Conservation (phyloP, 192 early-diverging fungal genomes). For the Dissophora ornata region DNA sequence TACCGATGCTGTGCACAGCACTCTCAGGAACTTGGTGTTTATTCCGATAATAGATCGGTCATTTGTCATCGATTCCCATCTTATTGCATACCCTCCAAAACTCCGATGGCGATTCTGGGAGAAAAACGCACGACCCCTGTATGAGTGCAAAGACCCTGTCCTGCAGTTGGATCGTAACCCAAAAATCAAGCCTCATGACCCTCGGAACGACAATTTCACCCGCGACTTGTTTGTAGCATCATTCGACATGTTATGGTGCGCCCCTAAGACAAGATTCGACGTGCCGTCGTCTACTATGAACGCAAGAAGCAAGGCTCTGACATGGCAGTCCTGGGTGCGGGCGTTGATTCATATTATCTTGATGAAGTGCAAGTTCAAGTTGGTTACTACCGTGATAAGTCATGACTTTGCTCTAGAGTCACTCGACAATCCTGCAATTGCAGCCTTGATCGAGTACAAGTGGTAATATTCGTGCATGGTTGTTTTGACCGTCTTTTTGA, state of each 20-base stretch:
- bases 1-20: not conserved
- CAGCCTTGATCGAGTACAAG: conserved; percentile 32
- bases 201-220: conserved; percentile 20
- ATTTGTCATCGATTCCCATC: conserved; percentile 6
- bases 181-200: not conserved
- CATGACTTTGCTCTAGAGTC: conserved; percentile 2
- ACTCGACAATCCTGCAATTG: conserved; percentile 32
- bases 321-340: not conserved
- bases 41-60: not conserved
- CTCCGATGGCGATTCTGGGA: conserved; percentile 4
- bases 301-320: too few relatives aligned
- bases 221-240: conserved; percentile 15
- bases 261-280: not conserved
- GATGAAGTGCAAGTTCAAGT: not conserved
- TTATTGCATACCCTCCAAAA: conserved; percentile 1
- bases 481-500: not conserved
- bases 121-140: not conserved
- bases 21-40: conserved; percentile 1
- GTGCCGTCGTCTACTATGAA: too few relatives aligned
- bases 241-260: conserved; percentile 3
- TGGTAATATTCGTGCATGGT: conserved; percentile 11
- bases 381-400: not conserved
- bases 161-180: not conserved
- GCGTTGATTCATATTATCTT: not conserved
- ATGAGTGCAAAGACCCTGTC: conserved; percentile 14